Conservation (phyloP, 208 protist genomes). For the Eutreptiella sp. region DNA sequence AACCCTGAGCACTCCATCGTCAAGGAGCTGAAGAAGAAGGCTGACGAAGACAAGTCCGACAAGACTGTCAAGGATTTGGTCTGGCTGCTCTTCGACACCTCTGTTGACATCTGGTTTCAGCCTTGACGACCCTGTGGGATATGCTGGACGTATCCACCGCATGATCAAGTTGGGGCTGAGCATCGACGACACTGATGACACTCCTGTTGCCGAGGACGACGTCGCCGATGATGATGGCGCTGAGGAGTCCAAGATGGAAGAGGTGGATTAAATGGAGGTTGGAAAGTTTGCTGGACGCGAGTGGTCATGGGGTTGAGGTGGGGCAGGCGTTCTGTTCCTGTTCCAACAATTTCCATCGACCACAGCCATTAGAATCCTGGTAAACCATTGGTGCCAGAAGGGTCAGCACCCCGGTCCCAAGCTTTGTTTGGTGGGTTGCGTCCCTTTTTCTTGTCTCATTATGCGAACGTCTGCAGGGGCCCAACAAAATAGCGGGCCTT, state of each 20-base stretch:
- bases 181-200: conserved; percentile 72
- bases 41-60: conserved; percentile 84
- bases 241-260: conserved; percentile 79
- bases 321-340: too few species aligned
- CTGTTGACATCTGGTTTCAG: conserved; percentile 95
- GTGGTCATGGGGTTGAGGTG: too few species aligned
- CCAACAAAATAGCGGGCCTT: too few species aligned
- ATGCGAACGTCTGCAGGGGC: too few species aligned
- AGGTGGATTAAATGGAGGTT: conserved; percentile 93
- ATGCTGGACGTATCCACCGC: conserved; percentile 90
- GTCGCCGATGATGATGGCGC: conserved; percentile 52
- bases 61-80: conserved; percentile 97
- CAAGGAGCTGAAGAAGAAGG: conserved; percentile 78
- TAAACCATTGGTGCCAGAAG: too few species aligned
- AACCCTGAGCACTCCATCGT: conserved; percentile 96
- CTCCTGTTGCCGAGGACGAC: conserved; percentile 32
- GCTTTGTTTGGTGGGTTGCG: too few species aligned
- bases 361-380: too few species aligned
- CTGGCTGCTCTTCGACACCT: conserved; percentile 95
- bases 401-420: too few species aligned
- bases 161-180: conserved; percentile 97
- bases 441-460: too few species aligned
- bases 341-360: too few species aligned
- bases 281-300: too few species aligned
- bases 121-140: conserved; percentile 89